Conservation (phyloP, 2,329 filamentous ascomycete species). For the Pestalotiopsis sp. region DNA sequence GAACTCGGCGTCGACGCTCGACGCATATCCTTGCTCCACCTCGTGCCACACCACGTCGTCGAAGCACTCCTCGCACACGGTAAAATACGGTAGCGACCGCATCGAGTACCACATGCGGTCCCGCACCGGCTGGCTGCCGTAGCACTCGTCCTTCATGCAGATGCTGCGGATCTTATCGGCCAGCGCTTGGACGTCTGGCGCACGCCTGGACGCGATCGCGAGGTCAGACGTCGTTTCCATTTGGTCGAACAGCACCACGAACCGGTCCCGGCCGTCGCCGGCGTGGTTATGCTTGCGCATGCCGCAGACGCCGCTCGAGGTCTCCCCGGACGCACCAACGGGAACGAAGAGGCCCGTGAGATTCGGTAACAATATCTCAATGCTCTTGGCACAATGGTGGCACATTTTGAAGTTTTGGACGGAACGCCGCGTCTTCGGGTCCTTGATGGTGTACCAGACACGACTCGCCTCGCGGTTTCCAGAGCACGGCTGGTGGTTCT, state of each 20-base stretch:
- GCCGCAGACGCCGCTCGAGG: constrained; percentile 63
- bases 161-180: constrained; percentile 65
- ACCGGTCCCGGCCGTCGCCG: constrained; percentile 49
- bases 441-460: constrained; percentile 76
- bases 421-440: constrained; percentile 65
- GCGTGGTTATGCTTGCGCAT: constrained; percentile 57
- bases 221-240: constrained; percentile 60
- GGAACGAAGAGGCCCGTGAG: constrained; percentile 69
- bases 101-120: constrained; percentile 78
- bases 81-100: constrained; percentile 74
- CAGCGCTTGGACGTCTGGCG: constrained; percentile 63
- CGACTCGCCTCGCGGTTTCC: constrained; percentile 58
- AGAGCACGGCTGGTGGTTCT: constrained; percentile 59
- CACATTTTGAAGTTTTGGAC: constrained; percentile 78
- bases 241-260: constrained; percentile 62
- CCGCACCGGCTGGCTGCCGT: constrained; percentile 62
- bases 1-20: constrained; percentile 53
- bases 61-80: constrained; percentile 87
- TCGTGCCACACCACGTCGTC: constrained; percentile 76
- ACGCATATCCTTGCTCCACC: constrained; percentile 47
- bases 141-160: constrained; percentile 64
- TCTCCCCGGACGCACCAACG: constrained; percentile 48
- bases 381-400: constrained; percentile 69
- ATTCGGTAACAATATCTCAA: constrained; percentile 75
- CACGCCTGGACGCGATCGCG: constrained; percentile 44